Base-by-base conservation (phyloP, 2,329 filamentous ascomycete genomes). In the Neonectria coccinea region DNA sequence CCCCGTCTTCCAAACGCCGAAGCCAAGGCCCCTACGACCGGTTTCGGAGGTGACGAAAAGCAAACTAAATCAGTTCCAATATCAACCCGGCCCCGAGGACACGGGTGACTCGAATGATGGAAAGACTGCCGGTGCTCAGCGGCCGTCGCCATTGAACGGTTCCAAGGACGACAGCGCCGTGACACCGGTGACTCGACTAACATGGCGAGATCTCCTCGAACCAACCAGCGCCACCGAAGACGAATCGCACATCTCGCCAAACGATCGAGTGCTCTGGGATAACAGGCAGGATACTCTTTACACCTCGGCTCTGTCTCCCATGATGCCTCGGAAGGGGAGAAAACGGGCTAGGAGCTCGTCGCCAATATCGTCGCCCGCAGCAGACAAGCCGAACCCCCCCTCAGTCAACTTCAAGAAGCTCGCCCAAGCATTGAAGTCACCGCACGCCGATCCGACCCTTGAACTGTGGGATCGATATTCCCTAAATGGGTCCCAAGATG, bases 401-500 rank as follows among this genome's bases (percentile, higher is more conserved):
- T 73, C 84, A 0, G 80, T 90, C 65, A 88, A 91, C 70, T 79
- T 89, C 42, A 85, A 88, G 72, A 83, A 84, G 67, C 78, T 90
- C 45, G 85, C 86, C 42, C 82, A 85, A 58, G 82, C 87, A 1
- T 78, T 92, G 47, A 89, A 86, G 68, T 91, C 90, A 1, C 89
- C 90, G 12, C 87, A 91, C 67, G 85, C 89, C 33, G 91, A 94
- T 72, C 90, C 92, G 41, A 91, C 91, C 2, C 79, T 90, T 33
- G 91, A 94, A 67, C 79, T 94, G 2, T 95, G 92, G 92, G 92
- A 91, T 70, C 88, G 91, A 56, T 93, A 92, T 74, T 86, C 91
- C 41, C 78, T 88, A 16, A 77, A 74, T 41, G 75, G 58, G 80
- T 65, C 68, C 27, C 83, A 73, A 81, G 84, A 66, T 77, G 79